These are phyloP conservation scores for Ilex paraguariensis DNA, from an alignment of 305 asterid genomes.

Conservation along the genomic window DNA sequence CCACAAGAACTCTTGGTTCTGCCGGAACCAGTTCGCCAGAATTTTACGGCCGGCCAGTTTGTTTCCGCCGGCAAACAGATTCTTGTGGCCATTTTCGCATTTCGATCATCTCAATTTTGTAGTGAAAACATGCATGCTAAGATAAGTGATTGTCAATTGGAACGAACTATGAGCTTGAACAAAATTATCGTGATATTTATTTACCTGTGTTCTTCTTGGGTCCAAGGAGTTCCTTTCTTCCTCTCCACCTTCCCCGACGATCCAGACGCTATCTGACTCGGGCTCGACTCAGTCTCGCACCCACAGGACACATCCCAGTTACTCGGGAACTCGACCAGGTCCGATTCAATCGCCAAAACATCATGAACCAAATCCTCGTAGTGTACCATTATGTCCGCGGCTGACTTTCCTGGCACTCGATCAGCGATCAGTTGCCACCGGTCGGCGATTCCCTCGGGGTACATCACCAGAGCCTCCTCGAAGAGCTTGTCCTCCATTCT, in stretches of 20 bases:
- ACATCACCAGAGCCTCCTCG: conserved; percentile 55
- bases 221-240: conserved; percentile 83
- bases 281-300: conserved; percentile 33
- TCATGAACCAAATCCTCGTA: conserved; percentile 57
- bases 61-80: too few species aligned
- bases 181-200: too few species aligned
- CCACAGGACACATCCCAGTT: conserved; percentile 40
- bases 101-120: too few species aligned
- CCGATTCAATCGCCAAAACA: conserved; percentile 57
- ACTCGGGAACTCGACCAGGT: conserved; percentile 59
- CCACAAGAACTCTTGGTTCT: too few species aligned
- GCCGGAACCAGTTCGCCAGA: too few species aligned
- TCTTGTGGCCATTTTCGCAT: too few species aligned
- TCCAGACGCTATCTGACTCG: conserved; percentile 63
- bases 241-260: conserved; percentile 43
- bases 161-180: too few species aligned
- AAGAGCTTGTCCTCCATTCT: conserved; percentile 60
- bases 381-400: conserved; percentile 46
- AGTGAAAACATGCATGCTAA: too few species aligned
- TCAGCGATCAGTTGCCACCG: conserved; percentile 63
- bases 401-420: conserved; percentile 41
- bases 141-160: not conserved
- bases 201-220: conserved; percentile 83
- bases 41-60: too few species aligned
- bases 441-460: conserved; percentile 46